Evolutionary conservation across 2,329 filamentous ascomycete genomes (phyloP).

Genomic region (Verticillium nubilum): DNA sequence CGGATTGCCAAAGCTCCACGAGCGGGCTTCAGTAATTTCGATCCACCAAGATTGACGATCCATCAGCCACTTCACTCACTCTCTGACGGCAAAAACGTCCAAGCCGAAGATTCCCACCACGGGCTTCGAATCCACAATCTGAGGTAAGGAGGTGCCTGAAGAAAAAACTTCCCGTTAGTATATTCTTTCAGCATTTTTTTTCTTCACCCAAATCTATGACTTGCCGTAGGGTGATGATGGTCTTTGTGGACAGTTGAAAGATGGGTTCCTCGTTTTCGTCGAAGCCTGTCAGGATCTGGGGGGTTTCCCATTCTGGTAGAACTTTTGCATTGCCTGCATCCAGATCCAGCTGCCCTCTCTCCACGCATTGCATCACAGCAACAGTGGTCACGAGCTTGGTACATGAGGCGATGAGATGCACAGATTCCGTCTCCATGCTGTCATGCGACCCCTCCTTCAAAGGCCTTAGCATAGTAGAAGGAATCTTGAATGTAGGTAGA

Average conservation of each 20-base stretch:
- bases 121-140: too few relatives aligned
- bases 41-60: too few relatives aligned
- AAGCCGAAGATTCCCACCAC: too few relatives aligned
- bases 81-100: conserved; percentile 2
- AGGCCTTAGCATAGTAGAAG: neutral
- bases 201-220: neutral
- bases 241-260: neutral
- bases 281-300: neutral
- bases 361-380: conserved; percentile 2
- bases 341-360: neutral
- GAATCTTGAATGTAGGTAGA: neutral
- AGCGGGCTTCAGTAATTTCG: too few relatives aligned
- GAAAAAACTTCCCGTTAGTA: neutral
- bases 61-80: too few relatives aligned
- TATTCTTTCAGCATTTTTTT: neutral
- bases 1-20: too few relatives aligned
- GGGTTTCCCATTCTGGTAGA: conserved; percentile 1
- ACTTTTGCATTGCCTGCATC: neutral
- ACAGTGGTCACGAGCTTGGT: conserved; percentile 1
- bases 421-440: neutral
- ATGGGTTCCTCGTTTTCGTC: neutral
- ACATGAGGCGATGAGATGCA: neutral
- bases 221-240: neutral
- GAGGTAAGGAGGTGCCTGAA: neutral
- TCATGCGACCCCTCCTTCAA: neutral